Evolutionary conservation across 2,329 filamentous ascomycete genomes (phyloP).

Genomic region (Ascochyta viciae-villosae): DNA sequence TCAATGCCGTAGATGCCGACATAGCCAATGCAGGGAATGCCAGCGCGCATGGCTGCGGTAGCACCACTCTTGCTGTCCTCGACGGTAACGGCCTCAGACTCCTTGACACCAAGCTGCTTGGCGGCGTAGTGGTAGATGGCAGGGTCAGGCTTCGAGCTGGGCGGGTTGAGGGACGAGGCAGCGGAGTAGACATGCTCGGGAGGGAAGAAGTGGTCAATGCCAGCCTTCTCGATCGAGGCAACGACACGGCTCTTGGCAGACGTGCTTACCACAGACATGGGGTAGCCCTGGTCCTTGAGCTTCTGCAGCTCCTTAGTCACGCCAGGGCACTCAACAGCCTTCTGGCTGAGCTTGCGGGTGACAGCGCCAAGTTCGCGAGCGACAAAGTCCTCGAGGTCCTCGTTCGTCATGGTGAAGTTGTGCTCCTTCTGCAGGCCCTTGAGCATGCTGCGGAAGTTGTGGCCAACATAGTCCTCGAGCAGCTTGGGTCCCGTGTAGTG

Average conservation of each 20-base stretch:
- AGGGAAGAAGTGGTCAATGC: conserved; percentile 81
- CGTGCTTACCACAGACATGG: conserved; percentile 80
- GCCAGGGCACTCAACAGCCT: conserved; percentile 72
- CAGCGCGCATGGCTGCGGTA: conserved; percentile 76
- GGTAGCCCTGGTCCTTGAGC: conserved; percentile 70
- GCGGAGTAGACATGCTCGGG: conserved; percentile 79
- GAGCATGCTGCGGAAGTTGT: conserved; percentile 96
- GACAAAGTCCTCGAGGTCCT: conserved; percentile 78
- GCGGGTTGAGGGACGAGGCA: conserved; percentile 76
- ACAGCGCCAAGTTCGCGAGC: conserved; percentile 81
- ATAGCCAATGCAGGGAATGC: conserved; percentile 83
- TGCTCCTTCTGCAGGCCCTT: conserved; percentile 75
- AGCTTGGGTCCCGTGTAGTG: conserved; percentile 81
- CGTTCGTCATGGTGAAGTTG: conserved; percentile 71
- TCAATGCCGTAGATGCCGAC: conserved; percentile 68
- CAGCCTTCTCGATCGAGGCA: conserved; percentile 80
- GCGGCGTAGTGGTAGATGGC: conserved; percentile 85
- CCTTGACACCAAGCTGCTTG: conserved; percentile 72
- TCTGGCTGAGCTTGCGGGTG: conserved; percentile 76
- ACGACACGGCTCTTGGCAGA: conserved; percentile 79
- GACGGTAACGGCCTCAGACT: conserved; percentile 77
- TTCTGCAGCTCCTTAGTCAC: conserved; percentile 72
- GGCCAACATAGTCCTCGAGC: conserved; percentile 86
- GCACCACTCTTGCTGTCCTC: conserved; percentile 91
- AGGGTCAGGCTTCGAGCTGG: conserved; percentile 91